A percentile compares a stretch with the other conserved stretches of the same genome.
Conservation (phyloP, 2,329 filamentous ascomycete species). For the Paracorniculantispora psalliotae region DNA sequence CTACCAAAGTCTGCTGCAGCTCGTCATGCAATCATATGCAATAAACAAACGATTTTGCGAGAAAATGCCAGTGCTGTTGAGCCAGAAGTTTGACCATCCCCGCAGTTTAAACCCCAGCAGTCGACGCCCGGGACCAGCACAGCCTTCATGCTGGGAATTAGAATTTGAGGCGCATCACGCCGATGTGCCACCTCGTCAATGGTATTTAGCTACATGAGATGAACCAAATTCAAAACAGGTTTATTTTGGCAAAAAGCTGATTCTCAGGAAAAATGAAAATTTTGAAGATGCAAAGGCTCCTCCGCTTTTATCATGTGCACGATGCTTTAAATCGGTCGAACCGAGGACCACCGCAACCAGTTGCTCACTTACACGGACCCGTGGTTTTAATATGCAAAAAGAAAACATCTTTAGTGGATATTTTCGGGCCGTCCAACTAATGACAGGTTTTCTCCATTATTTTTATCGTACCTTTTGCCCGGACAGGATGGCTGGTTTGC, state of each 20-base stretch:
- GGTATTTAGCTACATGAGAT: too few relatives aligned
- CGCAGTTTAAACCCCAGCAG: neutral
- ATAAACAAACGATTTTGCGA: neutral
- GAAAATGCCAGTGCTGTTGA: neutral
- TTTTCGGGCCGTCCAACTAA: neutral
- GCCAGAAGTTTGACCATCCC: neutral
- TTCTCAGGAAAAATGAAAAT: too few relatives aligned
- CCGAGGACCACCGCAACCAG: too few relatives aligned
- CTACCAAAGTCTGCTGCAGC: neutral
- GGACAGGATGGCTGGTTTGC: neutral
- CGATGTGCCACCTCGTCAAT: too few relatives aligned
- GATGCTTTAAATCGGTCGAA: too few relatives aligned
- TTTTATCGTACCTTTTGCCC: neutral
- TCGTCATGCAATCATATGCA: conserved; percentile 2
- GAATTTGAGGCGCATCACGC: too few relatives aligned
- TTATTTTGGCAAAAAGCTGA: too few relatives aligned
- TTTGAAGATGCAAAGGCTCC: too few relatives aligned
- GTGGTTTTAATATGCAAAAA: neutral
- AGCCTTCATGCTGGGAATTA: too few relatives aligned
- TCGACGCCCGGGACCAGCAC: neutral
- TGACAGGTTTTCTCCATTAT: neutral
- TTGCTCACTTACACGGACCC: neutral
- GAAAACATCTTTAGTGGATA: neutral
- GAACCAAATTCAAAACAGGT: too few relatives aligned
- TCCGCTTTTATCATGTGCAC: too few relatives aligned